Percentiles rank a stretch among this genome's conserved stretches.
These are phyloP conservation scores for Yamadazyma philogaea DNA, from an alignment of 805 yeast genomes.

Conservation along the genomic window DNA sequence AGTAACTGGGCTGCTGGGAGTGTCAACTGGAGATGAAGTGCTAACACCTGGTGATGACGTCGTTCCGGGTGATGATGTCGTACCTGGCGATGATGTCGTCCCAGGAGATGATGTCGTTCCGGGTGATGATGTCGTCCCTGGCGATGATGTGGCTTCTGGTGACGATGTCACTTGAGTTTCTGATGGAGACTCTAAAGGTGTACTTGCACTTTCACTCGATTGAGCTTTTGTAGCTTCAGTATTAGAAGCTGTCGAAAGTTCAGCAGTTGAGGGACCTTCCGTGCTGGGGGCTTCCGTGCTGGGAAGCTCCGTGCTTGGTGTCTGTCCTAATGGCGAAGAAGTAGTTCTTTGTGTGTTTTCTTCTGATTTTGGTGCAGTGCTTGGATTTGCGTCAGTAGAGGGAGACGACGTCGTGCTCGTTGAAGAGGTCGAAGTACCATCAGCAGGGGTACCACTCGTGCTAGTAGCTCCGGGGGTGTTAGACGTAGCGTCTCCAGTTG, in stretches of 20 bases:
- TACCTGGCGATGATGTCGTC: neutral
- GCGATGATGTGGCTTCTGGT: neutral
- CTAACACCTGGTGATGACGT: neutral
- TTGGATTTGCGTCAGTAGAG: slow-evolving; percentile 1
- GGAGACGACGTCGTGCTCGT: slow-evolving; percentile 2
- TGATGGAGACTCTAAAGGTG: slow-evolving; percentile 4
- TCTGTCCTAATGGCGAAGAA: neutral
- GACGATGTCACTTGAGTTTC: neutral
- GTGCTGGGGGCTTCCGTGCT: too few relatives aligned
- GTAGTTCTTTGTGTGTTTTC: neutral
- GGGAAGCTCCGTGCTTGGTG: neutral
- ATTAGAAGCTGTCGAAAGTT: slow-evolving; percentile 1
- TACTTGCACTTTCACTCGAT: neutral
- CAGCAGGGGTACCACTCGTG: neutral
- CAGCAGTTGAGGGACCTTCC: neutral
- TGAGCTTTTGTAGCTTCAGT: neutral
- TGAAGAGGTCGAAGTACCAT: neutral
- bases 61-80: neutral
- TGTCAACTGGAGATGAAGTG: neutral
- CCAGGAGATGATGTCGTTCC: neutral
- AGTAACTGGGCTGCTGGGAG: neutral
- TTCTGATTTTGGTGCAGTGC: neutral
- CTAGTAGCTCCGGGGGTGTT: neutral
- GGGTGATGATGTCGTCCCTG: slow-evolving; percentile 1
- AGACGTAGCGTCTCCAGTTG: too few relatives aligned